Conservation (phyloP, 257 asterid genomes). For the Nicotiana obtusifolia region DNA sequence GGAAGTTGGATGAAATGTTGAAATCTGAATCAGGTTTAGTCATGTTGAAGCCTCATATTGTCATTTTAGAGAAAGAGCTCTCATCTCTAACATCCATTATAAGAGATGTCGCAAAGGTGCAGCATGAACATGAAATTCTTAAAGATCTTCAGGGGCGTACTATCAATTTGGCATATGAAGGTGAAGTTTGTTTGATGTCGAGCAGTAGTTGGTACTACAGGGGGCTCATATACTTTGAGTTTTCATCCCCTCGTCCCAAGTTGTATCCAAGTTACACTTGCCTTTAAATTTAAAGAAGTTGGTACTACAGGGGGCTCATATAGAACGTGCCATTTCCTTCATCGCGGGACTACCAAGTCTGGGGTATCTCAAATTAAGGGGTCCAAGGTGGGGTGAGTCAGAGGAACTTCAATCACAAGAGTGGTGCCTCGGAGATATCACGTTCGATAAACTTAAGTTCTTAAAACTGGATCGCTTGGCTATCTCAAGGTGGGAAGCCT, state of each 20-base stretch:
- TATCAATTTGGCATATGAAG: background rate
- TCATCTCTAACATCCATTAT: background rate
- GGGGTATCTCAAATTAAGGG: background rate
- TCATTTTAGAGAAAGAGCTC: background rate
- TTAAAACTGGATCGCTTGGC: background rate
- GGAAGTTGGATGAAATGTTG: background rate
- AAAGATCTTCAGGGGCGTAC: background rate
- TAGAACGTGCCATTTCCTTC: background rate
- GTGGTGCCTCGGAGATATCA: background rate
- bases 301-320: background rate
- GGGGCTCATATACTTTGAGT: no score
- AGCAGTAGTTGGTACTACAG: no score
- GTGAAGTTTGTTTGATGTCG: no score
- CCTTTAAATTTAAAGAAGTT: background rate
- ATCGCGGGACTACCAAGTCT: background rate
- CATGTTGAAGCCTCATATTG: background rate
- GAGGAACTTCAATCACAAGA: background rate
- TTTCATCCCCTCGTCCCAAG: accelerated
- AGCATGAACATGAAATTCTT: background rate
- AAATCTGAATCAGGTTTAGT: background rate
- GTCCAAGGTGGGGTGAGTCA: no score
- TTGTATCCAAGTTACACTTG: background rate
- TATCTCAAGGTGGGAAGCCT: background rate
- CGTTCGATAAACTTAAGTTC: background rate
- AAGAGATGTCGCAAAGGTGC: background rate